Conservation (phyloP, 2,329 filamentous ascomycete genomes). For the Ascomycota sp. region DNA sequence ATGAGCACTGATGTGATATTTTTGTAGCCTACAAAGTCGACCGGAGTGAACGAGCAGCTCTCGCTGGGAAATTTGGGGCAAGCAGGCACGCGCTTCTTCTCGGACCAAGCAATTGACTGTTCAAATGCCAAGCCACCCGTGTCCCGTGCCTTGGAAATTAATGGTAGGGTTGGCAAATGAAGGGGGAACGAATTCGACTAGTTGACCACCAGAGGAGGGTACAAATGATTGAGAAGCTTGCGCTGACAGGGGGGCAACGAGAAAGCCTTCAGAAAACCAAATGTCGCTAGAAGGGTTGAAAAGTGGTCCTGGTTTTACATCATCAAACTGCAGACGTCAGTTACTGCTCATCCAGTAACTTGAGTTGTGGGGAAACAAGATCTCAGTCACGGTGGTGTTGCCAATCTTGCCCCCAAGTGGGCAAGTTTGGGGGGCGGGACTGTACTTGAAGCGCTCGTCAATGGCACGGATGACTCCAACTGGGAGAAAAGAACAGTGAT, state of each 20-base stretch:
- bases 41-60: conserved; percentile 13
- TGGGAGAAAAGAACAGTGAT: neutral
- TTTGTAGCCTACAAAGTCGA: conserved; percentile 17
- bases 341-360: neutral
- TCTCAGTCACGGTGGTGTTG: conserved; percentile 16
- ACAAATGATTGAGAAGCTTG: conserved; percentile 13
- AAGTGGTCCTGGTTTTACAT: conserved; percentile 14
- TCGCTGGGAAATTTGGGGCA: conserved; percentile 14
- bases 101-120: conserved; percentile 18
- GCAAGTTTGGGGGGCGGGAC: conserved; percentile 7
- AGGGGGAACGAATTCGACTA: conserved; percentile 19
- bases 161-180: conserved; percentile 9
- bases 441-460: conserved; percentile 1
- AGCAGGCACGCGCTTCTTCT: conserved; percentile 17
- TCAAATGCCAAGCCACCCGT: conserved; percentile 13
- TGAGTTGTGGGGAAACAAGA: neutral
- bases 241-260: conserved; percentile 15
- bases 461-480: neutral
- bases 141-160: conserved; percentile 9
- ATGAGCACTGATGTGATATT: conserved; percentile 19
- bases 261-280: conserved; percentile 22
- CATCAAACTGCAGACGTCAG: conserved; percentile 15
- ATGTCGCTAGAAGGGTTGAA: conserved; percentile 19
- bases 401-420: conserved; percentile 13
- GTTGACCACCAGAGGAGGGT: conserved; percentile 18